Percentiles rank a stretch among this genome's conserved stretches.
Evolutionary conservation across 805 yeast species (phyloP).

Genomic region (Brettanomyces sp.): DNA sequence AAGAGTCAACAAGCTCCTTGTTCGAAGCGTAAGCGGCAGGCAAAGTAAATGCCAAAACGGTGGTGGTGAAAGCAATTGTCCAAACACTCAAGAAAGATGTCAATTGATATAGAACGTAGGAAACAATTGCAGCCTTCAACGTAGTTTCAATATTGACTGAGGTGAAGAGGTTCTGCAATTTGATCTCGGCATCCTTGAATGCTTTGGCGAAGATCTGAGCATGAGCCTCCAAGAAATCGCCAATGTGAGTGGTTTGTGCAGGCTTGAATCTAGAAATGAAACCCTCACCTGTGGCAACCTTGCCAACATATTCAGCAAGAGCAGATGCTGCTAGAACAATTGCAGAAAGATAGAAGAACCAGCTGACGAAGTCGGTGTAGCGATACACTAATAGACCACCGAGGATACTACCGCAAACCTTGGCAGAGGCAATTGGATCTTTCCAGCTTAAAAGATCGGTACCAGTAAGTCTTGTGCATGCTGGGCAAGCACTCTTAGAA

Average conservation of each 20-base stretch:
- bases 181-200: constrained; percentile 42
- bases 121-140: constrained; percentile 56
- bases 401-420: constrained; percentile 59
- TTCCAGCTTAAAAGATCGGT: constrained; percentile 57
- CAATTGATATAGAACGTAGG: constrained; percentile 60
- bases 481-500: too few species aligned
- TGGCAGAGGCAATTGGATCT: constrained; percentile 68
- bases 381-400: constrained; percentile 47
- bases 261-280: constrained; percentile 72
- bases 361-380: constrained; percentile 51
- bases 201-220: constrained; percentile 28
- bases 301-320: constrained; percentile 68
- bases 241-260: constrained; percentile 27
- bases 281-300: constrained; percentile 67
- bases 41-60: constrained; percentile 56
- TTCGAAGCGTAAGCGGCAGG: constrained; percentile 69
- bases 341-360: constrained; percentile 52
- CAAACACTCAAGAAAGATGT: constrained; percentile 71
- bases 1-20: constrained; percentile 69
- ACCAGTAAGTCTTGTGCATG: not conserved
- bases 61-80: constrained; percentile 49
- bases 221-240: constrained; percentile 19
- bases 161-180: constrained; percentile 47
- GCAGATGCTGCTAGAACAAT: constrained; percentile 53
- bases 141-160: constrained; percentile 68